Base-by-base conservation (phyloP, 2,329 filamentous ascomycete species). In the Sporothrix humicola region DNA sequence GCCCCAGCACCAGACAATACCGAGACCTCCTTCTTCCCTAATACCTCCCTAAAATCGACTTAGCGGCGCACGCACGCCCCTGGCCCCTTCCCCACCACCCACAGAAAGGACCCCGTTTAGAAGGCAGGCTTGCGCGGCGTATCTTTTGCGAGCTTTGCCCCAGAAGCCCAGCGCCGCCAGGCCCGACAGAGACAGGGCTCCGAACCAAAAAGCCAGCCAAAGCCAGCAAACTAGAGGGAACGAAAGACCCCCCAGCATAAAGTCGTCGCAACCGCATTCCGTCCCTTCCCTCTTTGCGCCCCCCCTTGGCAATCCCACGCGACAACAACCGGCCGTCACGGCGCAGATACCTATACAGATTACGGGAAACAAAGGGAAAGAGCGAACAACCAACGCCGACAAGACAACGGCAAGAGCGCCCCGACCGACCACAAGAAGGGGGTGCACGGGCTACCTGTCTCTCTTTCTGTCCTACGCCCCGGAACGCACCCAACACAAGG, bases 291-390 rank as follows among this genome's bases (percentile, higher is more conserved):
- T 69, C 58, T 48, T 59, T 69, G 54, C 66, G 65, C 56, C 44
- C 54, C 65, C 65, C 63, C 59, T 69, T 58, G 72, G 65, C 69
- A 59, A 63, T 69, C 56, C 72, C 56, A 69, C 65, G 46, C 65
- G 54, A 63, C 72, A 59, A 54, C 54, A 58, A 58, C 23, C 72
- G 65, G 56, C 65, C 31, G 9, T 46, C 31, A 65, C 46, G 23
- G 54, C 65, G 23, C 26, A 68, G 23, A 50, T 20, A 50, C 48
- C n/a, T 8, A 6, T 17, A 10, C 42, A 52, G 50, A 20, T 2
- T 15, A 54, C 48, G 48, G 48, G 26, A 69, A n/a, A 54, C 23
- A 44, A 7, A 69, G 66, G 65, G 65, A 68, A 68, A 68, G 65
- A 37, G 46, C 65, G 17, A 54, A 42, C 66, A 44, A 20, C 66